These are phyloP conservation scores for Kodamaea alishanica DNA, from an alignment of 1,139 yeast species.

Conservation along the genomic window DNA sequence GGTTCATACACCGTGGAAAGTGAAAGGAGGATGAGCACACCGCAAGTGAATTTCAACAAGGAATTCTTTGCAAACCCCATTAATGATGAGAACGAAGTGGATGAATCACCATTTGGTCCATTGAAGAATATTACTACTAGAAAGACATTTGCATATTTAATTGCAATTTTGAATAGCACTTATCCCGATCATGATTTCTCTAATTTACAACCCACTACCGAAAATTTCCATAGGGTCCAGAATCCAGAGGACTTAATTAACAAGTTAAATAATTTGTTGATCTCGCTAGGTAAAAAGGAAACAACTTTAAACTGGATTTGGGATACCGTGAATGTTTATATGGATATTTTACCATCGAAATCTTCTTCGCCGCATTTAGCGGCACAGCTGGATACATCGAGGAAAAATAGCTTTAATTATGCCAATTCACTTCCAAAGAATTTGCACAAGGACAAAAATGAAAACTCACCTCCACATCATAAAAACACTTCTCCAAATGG, in stretches of 20 bases:
- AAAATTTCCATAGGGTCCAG: conserved; percentile 46
- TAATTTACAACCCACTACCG: conserved; percentile 81
- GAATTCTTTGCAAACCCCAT: conserved; percentile 1
- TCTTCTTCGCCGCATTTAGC: conserved; percentile 19
- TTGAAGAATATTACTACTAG: conserved; percentile 78
- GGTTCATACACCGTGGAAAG: conserved; percentile 24
- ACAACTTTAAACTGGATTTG: conserved; percentile 65
- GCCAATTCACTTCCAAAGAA: conserved; percentile 11
- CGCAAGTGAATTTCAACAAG: conserved; percentile 15
- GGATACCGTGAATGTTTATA: conserved; percentile 83
- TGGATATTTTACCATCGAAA: conserved; percentile 55
- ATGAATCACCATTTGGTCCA: conserved; percentile 90
- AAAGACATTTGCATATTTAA: conserved; percentile 83
- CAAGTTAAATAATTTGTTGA: conserved; percentile 73
- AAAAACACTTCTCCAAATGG: background rate
- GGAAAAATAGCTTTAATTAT: conserved; percentile 25
- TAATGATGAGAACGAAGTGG: conserved; percentile 17
- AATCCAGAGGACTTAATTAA: conserved; percentile 57
- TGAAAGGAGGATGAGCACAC: conserved; percentile 24
- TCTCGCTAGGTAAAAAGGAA: conserved; percentile 67
- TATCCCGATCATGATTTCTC: conserved; percentile 96
- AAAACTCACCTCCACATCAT: conserved; percentile 4
- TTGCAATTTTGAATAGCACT: conserved; percentile 85
- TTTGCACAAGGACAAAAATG: no score
- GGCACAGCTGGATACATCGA: conserved; percentile 18